Evolutionary conservation across 306 rosid genomes (phyloP).

Genomic region (Cajanus cajan): DNA sequence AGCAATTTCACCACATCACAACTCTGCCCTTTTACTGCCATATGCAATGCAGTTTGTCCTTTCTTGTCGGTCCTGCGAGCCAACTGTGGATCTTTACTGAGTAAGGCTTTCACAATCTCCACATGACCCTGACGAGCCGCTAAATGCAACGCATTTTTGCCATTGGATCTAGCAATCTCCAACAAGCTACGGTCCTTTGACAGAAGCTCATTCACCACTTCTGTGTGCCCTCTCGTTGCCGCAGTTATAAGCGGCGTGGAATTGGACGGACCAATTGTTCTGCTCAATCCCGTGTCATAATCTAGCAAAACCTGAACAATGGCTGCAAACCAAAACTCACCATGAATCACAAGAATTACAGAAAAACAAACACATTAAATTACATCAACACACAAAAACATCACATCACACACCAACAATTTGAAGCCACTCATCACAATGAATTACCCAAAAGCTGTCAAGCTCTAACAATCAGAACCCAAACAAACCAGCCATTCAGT

Average conservation of each 20-base stretch:
- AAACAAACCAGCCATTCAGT: constrained; percentile 21
- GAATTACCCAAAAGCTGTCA: background rate
- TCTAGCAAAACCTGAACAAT: constrained; percentile 84
- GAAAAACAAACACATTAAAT: background rate
- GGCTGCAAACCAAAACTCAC: constrained; percentile 48
- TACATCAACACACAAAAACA: background rate
- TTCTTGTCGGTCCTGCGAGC: constrained; percentile 97
- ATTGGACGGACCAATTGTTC: constrained; percentile 79
- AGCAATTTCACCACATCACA: constrained; percentile 89
- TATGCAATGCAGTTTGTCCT: constrained; percentile 98
- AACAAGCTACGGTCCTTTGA: constrained; percentile 72
- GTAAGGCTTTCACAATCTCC: constrained; percentile 74
- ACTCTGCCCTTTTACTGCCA: constrained; percentile 98
- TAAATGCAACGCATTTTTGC: constrained; percentile 90
- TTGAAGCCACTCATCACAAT: background rate
- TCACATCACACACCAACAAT: constrained; percentile 3
- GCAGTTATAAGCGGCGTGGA: constrained; percentile 94
- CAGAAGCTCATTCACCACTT: constrained; percentile 82
- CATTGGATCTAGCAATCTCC: constrained; percentile 79
- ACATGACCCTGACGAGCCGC: constrained; percentile 94
- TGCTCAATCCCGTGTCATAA: constrained; percentile 71
- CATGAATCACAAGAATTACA: constrained; percentile 22
- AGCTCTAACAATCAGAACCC: background rate
- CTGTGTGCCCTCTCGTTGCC: constrained; percentile 78
- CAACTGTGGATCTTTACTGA: constrained; percentile 77